Evolutionary conservation across 495 filamentous ascomycete species (phyloP), one percentile per base, ranked within the genome.

Genomic region (Tuber melanosporum): DNA sequence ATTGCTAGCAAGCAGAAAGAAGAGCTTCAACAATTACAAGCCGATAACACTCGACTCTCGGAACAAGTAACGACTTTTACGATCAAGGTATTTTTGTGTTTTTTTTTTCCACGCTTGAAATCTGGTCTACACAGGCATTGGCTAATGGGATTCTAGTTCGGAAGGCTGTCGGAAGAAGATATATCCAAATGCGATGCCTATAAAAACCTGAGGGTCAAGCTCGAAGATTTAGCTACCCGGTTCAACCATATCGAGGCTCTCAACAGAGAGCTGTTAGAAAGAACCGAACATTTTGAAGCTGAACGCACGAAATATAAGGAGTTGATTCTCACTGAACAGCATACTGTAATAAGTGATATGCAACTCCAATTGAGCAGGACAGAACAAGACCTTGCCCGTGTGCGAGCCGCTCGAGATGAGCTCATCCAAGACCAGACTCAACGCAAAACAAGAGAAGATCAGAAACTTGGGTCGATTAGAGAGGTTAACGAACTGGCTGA

Each of bases 171-270:
- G 1, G 95, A 99, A 81, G 95, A 99, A 73, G 95, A 99, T 81
- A 98, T 97, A 83, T 91, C 93, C 66, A 89, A 92, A 73, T 97
- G 93, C 49, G 93, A 98, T 80, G 87, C 97, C 15, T 98, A 98
- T 87, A 97, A 97, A 84, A 88, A 91, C 77, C 88, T 98, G 76
- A 96, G 93, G 85, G 89, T 89, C 43, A 93, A 97, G 80, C 91
- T 97, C 80, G 94, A 98, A 77, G 96, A 98, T 83, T 89, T 96
- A 26, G 92, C 97, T 74, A 93, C 92, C 81, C 90, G 94, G 14
- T 89, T 97, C 83, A 98, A 98, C 83, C 89, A 97, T 82, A 85
- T 98, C 82, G 94, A 98, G 84, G 94, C 94, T 19, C 91, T 90
- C 22, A 97, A 97, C 82, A 90, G 91, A 70, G 90, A 94, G 78